These are phyloP conservation scores for Helianthus tuberosus DNA, from an alignment of 129 eudicot genomes.

Conservation along the genomic window DNA sequence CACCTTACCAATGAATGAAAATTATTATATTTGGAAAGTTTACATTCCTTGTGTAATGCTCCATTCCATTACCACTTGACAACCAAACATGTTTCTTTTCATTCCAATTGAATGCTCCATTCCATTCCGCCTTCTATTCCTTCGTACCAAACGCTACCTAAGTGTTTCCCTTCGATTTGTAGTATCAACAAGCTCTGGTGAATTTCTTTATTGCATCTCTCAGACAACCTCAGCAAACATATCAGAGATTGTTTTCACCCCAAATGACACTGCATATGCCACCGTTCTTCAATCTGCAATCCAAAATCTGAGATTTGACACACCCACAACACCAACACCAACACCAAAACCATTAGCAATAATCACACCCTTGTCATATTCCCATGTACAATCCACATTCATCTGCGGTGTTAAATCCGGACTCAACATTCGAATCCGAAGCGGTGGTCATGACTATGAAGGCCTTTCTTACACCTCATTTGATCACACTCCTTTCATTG, in stretches of 20 bases:
- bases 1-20: too few relatives aligned
- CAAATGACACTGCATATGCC: not conserved
- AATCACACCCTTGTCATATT: conserved; percentile 13
- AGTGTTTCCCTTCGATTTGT: too few relatives aligned
- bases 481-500: not conserved
- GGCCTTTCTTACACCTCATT: conserved; percentile 10
- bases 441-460: conserved; percentile 13
- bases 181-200: not conserved
- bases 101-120: too few relatives aligned
- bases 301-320: conserved; percentile 3
- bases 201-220: not conserved
- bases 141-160: too few relatives aligned
- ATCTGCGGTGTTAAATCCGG: not conserved
- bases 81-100: too few relatives aligned
- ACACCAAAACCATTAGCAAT: conserved; percentile 13
- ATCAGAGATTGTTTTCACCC: not conserved
- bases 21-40: too few relatives aligned
- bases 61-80: too few relatives aligned
- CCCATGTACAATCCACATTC: conserved; percentile 13
- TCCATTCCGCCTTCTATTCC: too few relatives aligned
- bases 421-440: not conserved
- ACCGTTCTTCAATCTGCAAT: not conserved
- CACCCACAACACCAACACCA: too few relatives aligned
- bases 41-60: too few relatives aligned
- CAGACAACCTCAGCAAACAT: not conserved